These are phyloP conservation scores for Diaporthe citrichinensis DNA, from an alignment of 2,329 filamentous ascomycete genomes.

Conservation along the genomic window DNA sequence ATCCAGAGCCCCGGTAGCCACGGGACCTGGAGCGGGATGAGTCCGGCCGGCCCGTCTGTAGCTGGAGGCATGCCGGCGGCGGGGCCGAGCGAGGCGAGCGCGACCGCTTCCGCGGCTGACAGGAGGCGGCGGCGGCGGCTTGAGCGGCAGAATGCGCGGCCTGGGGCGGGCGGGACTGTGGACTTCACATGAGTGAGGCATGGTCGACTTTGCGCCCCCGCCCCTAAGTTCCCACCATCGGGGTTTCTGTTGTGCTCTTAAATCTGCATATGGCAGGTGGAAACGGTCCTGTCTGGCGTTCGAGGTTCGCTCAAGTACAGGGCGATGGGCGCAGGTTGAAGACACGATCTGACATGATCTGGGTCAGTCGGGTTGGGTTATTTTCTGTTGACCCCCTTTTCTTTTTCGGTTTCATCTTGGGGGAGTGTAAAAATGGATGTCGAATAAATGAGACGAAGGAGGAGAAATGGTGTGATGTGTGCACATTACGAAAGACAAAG, in stretches of 20 bases:
- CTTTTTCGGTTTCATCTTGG: not conserved
- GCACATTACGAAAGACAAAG: constrained; percentile 3
- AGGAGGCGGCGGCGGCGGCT: constrained; percentile 69
- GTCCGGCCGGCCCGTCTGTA: constrained; percentile 47
- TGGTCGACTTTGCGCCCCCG: not conserved
- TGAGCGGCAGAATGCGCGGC: constrained; percentile 64
- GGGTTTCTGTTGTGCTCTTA: constrained; percentile 5
- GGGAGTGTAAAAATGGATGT: not conserved
- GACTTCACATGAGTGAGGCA: constrained; percentile 43
- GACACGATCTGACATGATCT: constrained; percentile 16
- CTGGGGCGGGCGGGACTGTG: constrained; percentile 49
- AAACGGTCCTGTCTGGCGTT: constrained; percentile 36
- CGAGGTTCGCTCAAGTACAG: not conserved
- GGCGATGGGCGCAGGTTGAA: constrained; percentile 4
- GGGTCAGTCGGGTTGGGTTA: not conserved
- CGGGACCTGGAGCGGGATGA: constrained; percentile 69
- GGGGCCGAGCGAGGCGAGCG: constrained; percentile 55
- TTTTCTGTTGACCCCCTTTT: not conserved
- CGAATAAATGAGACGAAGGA: constrained; percentile 23
- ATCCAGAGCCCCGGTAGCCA: constrained; percentile 62
- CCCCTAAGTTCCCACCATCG: not conserved
- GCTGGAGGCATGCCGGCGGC: constrained; percentile 49
- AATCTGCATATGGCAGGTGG: constrained; percentile 33
- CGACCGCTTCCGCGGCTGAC: constrained; percentile 58
- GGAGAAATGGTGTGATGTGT: not conserved